Percentiles rank a stretch among this genome's conserved stretches.
These are phyloP conservation scores for Lasiodiplodia gonubiensis DNA, from an alignment of 2,329 filamentous ascomycete species.

Conservation along the genomic window DNA sequence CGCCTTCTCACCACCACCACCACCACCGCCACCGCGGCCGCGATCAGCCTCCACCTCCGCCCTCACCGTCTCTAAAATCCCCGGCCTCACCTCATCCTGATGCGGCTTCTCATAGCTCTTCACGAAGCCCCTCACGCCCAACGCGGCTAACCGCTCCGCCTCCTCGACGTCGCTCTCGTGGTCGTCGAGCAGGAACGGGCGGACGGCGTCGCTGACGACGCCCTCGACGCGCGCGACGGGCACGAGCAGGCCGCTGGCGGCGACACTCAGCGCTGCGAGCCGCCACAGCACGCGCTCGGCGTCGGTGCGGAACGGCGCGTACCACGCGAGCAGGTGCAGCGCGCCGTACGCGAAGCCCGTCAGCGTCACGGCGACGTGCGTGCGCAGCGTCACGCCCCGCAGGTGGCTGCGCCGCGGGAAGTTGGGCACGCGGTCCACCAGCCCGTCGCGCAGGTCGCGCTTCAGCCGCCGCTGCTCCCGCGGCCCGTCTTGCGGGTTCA, in stretches of 20 bases:
- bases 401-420: slow-evolving; percentile 5
- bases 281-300: slow-evolving; percentile 32
- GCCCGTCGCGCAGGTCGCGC: not conserved
- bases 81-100: not conserved
- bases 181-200: slow-evolving; percentile 34
- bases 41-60: not conserved
- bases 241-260: slow-evolving; percentile 28
- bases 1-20: not conserved
- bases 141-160: not conserved
- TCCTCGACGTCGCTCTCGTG: not conserved
- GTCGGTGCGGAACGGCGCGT: slow-evolving; percentile 32
- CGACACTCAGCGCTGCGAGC: not conserved
- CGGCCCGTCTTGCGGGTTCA: not conserved
- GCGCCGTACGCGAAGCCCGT: slow-evolving; percentile 31
- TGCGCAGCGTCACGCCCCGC: not conserved
- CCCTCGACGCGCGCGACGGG: slow-evolving; percentile 9
- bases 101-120: not conserved
- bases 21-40: not conserved
- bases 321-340: slow-evolving; percentile 36
- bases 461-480: not conserved
- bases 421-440: slow-evolving; percentile 5
- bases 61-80: not conserved
- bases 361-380: slow-evolving; percentile 22
- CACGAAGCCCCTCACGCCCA: slow-evolving; percentile 5
- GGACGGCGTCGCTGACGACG: not conserved